These are phyloP conservation scores for Botrytis hyacinthi DNA, from an alignment of 2,329 filamentous ascomycete genomes.

Conservation along the genomic window DNA sequence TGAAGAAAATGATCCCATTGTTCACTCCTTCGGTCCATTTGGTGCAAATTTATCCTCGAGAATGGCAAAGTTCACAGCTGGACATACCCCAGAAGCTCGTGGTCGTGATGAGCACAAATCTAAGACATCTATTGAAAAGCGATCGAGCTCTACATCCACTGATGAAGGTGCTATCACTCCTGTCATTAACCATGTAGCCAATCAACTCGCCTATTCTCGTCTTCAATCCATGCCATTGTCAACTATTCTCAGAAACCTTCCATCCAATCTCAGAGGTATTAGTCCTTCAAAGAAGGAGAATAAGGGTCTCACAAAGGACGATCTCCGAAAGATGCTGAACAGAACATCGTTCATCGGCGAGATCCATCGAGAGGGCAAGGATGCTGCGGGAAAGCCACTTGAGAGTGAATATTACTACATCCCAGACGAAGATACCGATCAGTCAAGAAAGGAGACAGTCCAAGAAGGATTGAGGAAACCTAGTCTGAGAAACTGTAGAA, in stretches of 20 bases:
- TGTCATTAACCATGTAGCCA: conserved; percentile 83
- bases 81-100: conserved; percentile 55
- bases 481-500: conserved; percentile 83
- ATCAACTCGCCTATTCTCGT: conserved; percentile 92
- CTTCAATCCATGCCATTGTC: conserved; percentile 89
- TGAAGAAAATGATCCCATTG: conserved; percentile 91
- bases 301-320: conserved; percentile 53
- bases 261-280: conserved; percentile 55
- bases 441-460: conserved; percentile 74
- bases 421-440: conserved; percentile 79
- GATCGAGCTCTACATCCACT: conserved; percentile 35
- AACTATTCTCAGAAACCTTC: conserved; percentile 83
- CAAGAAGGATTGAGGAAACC: conserved; percentile 85
- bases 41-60: conserved; percentile 81
- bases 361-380: conserved; percentile 87
- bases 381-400: conserved; percentile 87
- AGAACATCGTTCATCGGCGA: conserved; percentile 77
- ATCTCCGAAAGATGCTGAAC: conserved; percentile 71
- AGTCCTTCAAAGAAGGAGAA: conserved; percentile 39
- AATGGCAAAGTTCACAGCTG: conserved; percentile 72
- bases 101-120: conserved; percentile 29
- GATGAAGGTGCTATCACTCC: conserved; percentile 43
- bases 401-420: conserved; percentile 98
- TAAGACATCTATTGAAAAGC: conserved; percentile 24
- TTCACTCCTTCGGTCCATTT: conserved; percentile 89